Conservation (phyloP, 1,284 basidiomycete genomes). For the Cryptococcus sp. region DNA sequence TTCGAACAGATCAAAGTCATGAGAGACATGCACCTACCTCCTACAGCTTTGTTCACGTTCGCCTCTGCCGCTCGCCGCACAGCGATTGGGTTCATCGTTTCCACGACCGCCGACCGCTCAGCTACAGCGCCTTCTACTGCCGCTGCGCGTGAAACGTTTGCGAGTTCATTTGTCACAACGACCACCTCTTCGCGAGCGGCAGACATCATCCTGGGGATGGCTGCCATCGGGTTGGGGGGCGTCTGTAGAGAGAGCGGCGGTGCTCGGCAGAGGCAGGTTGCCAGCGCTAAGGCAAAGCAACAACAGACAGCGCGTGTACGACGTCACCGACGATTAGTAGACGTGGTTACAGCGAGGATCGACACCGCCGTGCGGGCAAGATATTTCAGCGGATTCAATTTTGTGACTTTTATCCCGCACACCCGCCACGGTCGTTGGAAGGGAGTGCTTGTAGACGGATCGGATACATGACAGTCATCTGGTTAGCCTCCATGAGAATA, state of each 20-base stretch:
- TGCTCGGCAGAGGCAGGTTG: neutral
- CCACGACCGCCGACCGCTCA: conserved; percentile 16
- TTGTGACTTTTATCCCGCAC: no score
- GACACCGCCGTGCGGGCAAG: no score
- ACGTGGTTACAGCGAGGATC: neutral
- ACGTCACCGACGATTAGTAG: neutral
- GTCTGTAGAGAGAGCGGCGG: no score
- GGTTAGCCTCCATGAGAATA: no score
- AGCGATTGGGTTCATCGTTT: conserved; percentile 34
- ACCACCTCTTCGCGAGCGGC: conserved; percentile 41
- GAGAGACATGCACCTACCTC: conserved; percentile 11
- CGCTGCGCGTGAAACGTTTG: conserved; percentile 19
- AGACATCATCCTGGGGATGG: conserved; percentile 39
- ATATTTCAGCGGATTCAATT: no score
- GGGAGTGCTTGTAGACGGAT: no score
- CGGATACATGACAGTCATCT: no score
- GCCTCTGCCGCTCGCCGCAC: conserved; percentile 36
- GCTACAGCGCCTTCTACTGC: conserved; percentile 14
- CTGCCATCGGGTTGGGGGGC: no score
- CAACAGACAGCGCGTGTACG: no score
- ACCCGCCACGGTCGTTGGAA: no score
- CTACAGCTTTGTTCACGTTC: conserved; percentile 23
- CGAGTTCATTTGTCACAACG: conserved; percentile 29
- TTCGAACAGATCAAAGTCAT: neutral
- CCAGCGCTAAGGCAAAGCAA: neutral